These are phyloP conservation scores for Russula compacta DNA, from an alignment of 768 basidiomycete species.

Conservation along the genomic window DNA sequence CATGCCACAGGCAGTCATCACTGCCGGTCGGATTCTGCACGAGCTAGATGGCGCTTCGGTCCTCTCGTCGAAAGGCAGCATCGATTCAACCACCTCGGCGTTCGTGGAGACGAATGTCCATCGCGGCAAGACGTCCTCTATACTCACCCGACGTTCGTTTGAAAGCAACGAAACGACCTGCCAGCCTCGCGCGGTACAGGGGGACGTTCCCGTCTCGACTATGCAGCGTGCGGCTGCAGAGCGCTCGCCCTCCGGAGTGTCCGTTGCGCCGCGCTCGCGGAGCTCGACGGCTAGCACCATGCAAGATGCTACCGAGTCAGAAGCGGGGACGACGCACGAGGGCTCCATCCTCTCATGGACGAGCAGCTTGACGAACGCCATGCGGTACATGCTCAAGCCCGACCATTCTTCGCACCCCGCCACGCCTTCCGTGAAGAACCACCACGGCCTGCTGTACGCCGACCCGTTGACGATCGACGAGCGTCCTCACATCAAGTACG, in stretches of 20 bases:
- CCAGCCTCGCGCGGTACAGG: conserved; percentile 5
- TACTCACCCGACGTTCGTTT: conserved; percentile 30
- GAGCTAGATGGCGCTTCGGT: conserved; percentile 31
- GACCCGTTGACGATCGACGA: conserved; percentile 45
- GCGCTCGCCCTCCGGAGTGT: neutral
- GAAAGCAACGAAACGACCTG: conserved; percentile 28
- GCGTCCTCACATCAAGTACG: conserved; percentile 75
- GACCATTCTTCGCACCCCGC: conserved; percentile 28
- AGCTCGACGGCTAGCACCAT: conserved; percentile 10
- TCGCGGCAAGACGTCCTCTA: conserved; percentile 33
- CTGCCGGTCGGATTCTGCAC: conserved; percentile 39
- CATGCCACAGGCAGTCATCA: conserved; percentile 29
- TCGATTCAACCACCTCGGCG: conserved; percentile 20
- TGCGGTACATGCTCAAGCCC: conserved; percentile 46
- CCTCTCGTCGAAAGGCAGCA: conserved; percentile 22
- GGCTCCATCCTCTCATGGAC: conserved; percentile 37
- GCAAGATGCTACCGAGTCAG: conserved; percentile 1
- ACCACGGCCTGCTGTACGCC: conserved; percentile 41
- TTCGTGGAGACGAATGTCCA: conserved; percentile 32
- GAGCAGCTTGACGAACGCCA: conserved; percentile 45
- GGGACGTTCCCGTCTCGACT: neutral
- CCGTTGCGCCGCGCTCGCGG: neutral
- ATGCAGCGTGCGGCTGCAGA: neutral
- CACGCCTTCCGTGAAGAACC: conserved; percentile 31
- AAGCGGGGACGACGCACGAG: neutral